phyloP scores from a whole-genome alignment of 768 basidiomycete genomes.

The Leucosporidium scottii region DNA sequence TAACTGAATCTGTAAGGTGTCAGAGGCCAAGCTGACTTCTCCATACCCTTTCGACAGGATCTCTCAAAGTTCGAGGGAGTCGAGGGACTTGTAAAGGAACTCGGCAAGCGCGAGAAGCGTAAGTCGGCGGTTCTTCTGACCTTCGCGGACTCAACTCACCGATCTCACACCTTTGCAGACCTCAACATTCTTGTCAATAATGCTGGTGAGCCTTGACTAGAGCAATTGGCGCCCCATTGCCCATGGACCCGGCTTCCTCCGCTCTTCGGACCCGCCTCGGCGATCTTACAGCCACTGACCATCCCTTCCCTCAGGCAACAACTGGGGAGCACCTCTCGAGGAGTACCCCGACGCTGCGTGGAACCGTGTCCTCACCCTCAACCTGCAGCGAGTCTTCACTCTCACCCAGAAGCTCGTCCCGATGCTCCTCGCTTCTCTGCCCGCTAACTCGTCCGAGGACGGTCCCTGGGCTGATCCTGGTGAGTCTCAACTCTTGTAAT shows the following conservation, averaged over 20 bases:
- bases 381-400: slow-evolving; percentile 53
- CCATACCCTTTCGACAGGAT: slow-evolving; percentile 38
- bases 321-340: slow-evolving; percentile 42
- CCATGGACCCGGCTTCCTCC: background rate
- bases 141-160: background rate
- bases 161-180: slow-evolving; percentile 6
- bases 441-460: slow-evolving; percentile 39
- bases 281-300: background rate
- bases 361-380: slow-evolving; percentile 57
- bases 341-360: slow-evolving; percentile 52
- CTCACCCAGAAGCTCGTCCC: slow-evolving; percentile 58
- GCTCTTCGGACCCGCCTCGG: background rate
- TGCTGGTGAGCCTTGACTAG: slow-evolving; percentile 55
- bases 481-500: slow-evolving; percentile 23
- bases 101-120: slow-evolving; percentile 51
- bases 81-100: slow-evolving; percentile 50
- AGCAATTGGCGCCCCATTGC: background rate
- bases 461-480: slow-evolving; percentile 57
- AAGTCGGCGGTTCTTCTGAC: background rate
- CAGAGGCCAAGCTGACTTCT: no score
- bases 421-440: slow-evolving; percentile 48
- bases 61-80: slow-evolving; percentile 54
- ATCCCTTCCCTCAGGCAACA: slow-evolving; percentile 20
- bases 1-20: no score
- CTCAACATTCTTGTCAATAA: slow-evolving; percentile 53